Evolutionary conservation across 768 basidiomycete genomes (phyloP), one percentile per base, ranked within the genome.

Genomic region (Leccinum disarticulatum): DNA sequence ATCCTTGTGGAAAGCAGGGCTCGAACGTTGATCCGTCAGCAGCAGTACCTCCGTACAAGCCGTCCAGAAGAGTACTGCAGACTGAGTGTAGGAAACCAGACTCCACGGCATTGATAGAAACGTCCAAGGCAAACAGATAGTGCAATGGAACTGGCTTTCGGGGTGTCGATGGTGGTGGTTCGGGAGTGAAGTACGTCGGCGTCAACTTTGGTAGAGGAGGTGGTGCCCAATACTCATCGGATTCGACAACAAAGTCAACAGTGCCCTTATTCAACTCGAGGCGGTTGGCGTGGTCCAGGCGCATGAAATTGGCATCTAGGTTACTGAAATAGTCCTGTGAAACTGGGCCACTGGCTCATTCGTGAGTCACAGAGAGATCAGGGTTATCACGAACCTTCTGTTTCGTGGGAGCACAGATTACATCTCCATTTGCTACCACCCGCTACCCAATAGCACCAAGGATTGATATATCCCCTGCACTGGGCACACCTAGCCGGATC

Each of bases 261-360:
- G 95, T 98, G 2, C 97, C 97, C 71, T 87, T 87, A 64, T 84
- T 87, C 28, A 99, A 77, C 73, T 99, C 97, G 17, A 90, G 91
- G 8, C 94, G 85, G 58, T 91, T 79, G 28, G 82, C 74, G 63
- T 94, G 87, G 72, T 98, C 95, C 49, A 93, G 74, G 31, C 95
- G 83, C 67, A 88, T 81, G 43, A 88, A 79, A 66, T 87, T 89
- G 28, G 83, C 82, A 63, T 94, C 92, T 36, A 98, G 77, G 64
- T 89, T 87, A 64, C 83, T 90, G 71, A 93, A 97, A 73, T 96
- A 96, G 52, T 89, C 87, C 11, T 86, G 73, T 11, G 83, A 77
- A 52, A 97, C 95, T 96, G 67, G 3, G 50, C 19, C 4, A 3
- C 3, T 3, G 31, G 62, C 55, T 58, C 64, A 58, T 22, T 27